Percentiles rank a stretch among this genome's conserved stretches.
phyloP scores from a whole-genome alignment of 2,329 filamentous ascomycete genomes.

The Venturia nashicola region DNA sequence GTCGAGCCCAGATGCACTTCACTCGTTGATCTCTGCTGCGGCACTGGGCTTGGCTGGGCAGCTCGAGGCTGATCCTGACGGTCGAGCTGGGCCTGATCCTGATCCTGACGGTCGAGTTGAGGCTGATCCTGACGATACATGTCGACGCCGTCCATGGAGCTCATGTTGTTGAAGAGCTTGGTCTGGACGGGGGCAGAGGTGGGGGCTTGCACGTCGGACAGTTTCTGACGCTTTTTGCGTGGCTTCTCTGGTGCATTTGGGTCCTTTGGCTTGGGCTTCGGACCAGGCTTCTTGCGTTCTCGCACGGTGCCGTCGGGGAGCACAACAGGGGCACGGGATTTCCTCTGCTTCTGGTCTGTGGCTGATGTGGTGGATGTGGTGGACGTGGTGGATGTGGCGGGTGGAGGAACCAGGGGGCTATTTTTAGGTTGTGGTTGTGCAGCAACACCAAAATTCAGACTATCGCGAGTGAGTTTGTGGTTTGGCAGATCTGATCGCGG shows the following conservation, averaged over 20 bases:
- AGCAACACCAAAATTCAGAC: constrained; percentile 13
- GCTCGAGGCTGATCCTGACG: constrained; percentile 7
- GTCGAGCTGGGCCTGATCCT: no score
- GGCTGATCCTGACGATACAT: constrained; percentile 9
- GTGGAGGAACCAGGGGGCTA: constrained; percentile 2
- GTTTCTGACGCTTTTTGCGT: constrained; percentile 3
- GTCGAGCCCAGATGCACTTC: constrained; percentile 13
- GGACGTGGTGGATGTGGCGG: constrained; percentile 19
- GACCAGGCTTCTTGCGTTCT: constrained; percentile 46
- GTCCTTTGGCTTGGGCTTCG: constrained; percentile 44
- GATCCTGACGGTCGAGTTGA: constrained; percentile 10
- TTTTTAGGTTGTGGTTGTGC: constrained; percentile 13
- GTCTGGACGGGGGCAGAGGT: constrained; percentile 10
- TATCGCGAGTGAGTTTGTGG: constrained; percentile 6
- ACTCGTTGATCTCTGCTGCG: constrained; percentile 11
- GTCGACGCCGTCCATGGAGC: constrained; percentile 8
- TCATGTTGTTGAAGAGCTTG: constrained; percentile 4
- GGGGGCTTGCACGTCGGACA: constrained; percentile 2
- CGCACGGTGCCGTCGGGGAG: constrained; percentile 41
- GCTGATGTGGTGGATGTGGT: constrained; percentile 19
- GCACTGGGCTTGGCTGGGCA: constrained; percentile 24
- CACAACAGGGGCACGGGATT: constrained; percentile 31
- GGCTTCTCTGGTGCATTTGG: constrained; percentile 18
- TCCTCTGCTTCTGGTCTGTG: constrained; percentile 31
- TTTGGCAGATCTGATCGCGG: constrained; percentile 3